A percentile compares a stretch with the other conserved stretches of the same genome.
Conservation (phyloP, 2,329 filamentous ascomycete species). For the Diaporthe capsici region DNA sequence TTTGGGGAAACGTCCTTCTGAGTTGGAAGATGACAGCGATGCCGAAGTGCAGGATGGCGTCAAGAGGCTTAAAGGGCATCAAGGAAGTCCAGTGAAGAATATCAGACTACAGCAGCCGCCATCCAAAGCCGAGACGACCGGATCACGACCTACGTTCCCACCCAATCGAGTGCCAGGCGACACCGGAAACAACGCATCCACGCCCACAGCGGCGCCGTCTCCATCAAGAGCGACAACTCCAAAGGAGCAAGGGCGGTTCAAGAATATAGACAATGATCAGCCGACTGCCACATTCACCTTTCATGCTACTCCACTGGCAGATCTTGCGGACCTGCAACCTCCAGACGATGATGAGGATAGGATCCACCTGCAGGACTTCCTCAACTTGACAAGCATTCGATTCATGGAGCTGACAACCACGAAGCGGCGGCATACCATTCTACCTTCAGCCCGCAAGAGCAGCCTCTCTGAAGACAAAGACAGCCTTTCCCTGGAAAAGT, state of each 20-base stretch:
- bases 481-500: conserved; percentile 77
- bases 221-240: conserved; percentile 70
- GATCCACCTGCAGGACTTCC: conserved; percentile 91
- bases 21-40: conserved; percentile 77
- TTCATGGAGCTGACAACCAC: conserved; percentile 99
- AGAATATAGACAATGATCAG: conserved; percentile 64
- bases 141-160: conserved; percentile 68
- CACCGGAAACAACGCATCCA: conserved; percentile 51
- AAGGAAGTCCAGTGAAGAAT: conserved; percentile 83
- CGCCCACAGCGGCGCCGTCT: conserved; percentile 61
- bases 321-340: conserved; percentile 50
- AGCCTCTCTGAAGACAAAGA: conserved; percentile 60
- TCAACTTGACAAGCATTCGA: conserved; percentile 95
- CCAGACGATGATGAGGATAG: conserved; percentile 69
- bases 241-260: conserved; percentile 68
- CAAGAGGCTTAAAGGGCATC: conserved; percentile 79
- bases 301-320: conserved; percentile 51
- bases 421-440: conserved; percentile 88
- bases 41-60: conserved; percentile 71
- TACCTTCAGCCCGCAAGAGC: conserved; percentile 64
- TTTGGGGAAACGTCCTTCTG: conserved; percentile 80
- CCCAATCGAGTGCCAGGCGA: conserved; percentile 62
- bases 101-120: conserved; percentile 78
- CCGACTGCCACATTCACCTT: conserved; percentile 60
- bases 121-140: conserved; percentile 74